Conservation (phyloP, 495 filamentous ascomycete genomes). For the Penicillium soppii region DNA sequence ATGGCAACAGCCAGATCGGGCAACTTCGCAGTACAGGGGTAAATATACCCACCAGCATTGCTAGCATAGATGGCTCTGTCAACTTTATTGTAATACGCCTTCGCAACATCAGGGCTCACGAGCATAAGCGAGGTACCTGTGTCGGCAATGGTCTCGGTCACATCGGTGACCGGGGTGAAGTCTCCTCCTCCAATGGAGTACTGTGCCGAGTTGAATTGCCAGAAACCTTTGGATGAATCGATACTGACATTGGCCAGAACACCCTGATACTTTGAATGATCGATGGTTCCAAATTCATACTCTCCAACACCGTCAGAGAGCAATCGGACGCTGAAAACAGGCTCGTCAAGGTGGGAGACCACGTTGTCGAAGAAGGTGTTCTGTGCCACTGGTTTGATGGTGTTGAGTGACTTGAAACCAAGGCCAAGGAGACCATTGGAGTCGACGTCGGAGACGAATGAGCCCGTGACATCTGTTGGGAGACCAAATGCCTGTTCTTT, state of each 20-base stretch:
- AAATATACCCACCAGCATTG: constrained; percentile 59
- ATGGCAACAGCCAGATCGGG: constrained; percentile 69
- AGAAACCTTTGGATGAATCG: constrained; percentile 66
- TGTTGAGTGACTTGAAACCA: constrained; percentile 74
- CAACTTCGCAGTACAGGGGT: constrained; percentile 59
- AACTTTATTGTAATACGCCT: constrained; percentile 64
- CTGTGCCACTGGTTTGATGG: constrained; percentile 62
- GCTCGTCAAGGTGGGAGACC: constrained; percentile 57
- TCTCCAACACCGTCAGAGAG: constrained; percentile 58
- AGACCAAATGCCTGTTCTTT: constrained; percentile 69
- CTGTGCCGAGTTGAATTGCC: constrained; percentile 63
- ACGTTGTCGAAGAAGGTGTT: constrained; percentile 85
- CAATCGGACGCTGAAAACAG: constrained; percentile 72
- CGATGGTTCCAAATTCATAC: constrained; percentile 78
- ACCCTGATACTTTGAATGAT: constrained; percentile 63
- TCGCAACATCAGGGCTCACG: constrained; percentile 58
- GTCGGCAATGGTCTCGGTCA: constrained; percentile 60
- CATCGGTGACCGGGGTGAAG: constrained; percentile 26
- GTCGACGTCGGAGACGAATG: constrained; percentile 60
- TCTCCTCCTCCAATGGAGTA: constrained; percentile 55
- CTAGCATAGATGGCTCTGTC: constrained; percentile 48
- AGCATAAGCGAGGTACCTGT: constrained; percentile 74
- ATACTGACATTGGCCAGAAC: constrained; percentile 62
- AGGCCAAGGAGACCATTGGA: constrained; percentile 78
- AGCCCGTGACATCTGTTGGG: constrained; percentile 59